Percentiles rank a stretch among this genome's conserved stretches.
Conservation (phyloP, 805 yeast species). For the Cyberlindnera misumaiensis region DNA sequence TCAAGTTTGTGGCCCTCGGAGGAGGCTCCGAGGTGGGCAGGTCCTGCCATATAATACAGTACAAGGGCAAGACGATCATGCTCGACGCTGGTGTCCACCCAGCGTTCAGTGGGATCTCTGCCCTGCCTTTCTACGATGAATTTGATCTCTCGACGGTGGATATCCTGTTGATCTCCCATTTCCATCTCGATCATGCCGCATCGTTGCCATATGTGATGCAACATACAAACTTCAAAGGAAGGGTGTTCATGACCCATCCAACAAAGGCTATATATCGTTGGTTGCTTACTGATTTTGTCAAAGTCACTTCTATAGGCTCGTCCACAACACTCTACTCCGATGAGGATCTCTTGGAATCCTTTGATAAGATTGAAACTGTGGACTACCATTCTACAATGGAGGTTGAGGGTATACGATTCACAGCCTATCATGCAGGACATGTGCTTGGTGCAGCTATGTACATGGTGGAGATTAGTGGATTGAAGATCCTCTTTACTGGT, state of each 20-base stretch:
- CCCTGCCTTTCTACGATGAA: constrained; percentile 93
- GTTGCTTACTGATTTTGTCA: constrained; percentile 89
- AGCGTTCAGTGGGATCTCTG: constrained; percentile 81
- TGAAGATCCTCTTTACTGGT: constrained; percentile 86
- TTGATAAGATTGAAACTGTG: constrained; percentile 85
- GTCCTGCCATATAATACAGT: constrained; percentile 87
- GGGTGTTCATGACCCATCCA: constrained; percentile 98
- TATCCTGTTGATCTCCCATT: constrained; percentile 81
- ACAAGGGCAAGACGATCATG: constrained; percentile 93
- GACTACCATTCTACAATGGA: constrained; percentile 96
- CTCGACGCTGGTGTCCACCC: constrained; percentile 98
- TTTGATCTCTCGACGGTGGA: constrained; percentile 87
- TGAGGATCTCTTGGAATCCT: constrained; percentile 81
- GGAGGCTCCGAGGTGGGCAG: constrained; percentile 99
- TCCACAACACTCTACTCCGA: constrained; percentile 63
- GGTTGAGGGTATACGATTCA: constrained; percentile 88
- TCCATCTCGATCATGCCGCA: constrained; percentile 97
- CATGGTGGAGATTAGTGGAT: constrained; percentile 88
- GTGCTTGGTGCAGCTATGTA: constrained; percentile 99
- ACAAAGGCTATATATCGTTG: constrained; percentile 97
- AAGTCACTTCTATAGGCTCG: constrained; percentile 64
- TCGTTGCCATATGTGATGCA: constrained; percentile 97
- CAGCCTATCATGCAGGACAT: constrained; percentile 99
- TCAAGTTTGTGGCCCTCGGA: constrained; percentile 83
- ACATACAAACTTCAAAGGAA: constrained; percentile 87